Base-by-base conservation (phyloP, 192 early-diverging fungal species). In the Backusella sp. region DNA sequence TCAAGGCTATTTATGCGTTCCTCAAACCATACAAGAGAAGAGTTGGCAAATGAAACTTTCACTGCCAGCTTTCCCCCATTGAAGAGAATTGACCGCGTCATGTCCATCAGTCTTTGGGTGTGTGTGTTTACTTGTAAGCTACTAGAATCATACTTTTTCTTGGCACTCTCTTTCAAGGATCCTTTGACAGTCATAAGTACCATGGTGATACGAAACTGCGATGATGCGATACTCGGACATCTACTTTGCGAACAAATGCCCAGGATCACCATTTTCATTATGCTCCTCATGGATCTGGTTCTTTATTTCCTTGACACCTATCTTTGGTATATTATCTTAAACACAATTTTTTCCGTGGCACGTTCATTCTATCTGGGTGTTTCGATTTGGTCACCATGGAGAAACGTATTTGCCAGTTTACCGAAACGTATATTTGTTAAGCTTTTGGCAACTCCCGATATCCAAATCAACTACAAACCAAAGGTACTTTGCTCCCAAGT, bases 261-360 rank as follows among this genome's bases (percentile, higher is more conserved):
- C 73, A 77, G 82, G 44, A 90, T 94, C 35, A 91, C 91, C 3
- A 84, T 94, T 28, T 86, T 86, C 1, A 84, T 93, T 49, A 93
- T 94, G 91, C 89, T 94, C 81, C 75, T 92, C 69, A 88, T 92
- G 28, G 90, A 92, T 68, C 75, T 94, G 65, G 84, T 90, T 12
- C 88, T 96, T 15, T 94, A 91, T 79, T 96, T 96, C 77, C 78
- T 94, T 53, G 93, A 94, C 71, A 96, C 94, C 0, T 96, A 96
- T 74, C 85, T 96, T 74, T 96, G 94, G 93, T 96, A 93, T 72
- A 91, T 94, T 30, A 92, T 94, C 49, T 94, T 93, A 92, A 93
- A 92, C 78, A 92, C 93, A 1, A 74, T 91, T 53, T 93, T 96
- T 66, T 94, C 93, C 3, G 92, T 94, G 30, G 88, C 86, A 34